Conservation (phyloP, 306 rosid species). For the Vicia villosa region DNA sequence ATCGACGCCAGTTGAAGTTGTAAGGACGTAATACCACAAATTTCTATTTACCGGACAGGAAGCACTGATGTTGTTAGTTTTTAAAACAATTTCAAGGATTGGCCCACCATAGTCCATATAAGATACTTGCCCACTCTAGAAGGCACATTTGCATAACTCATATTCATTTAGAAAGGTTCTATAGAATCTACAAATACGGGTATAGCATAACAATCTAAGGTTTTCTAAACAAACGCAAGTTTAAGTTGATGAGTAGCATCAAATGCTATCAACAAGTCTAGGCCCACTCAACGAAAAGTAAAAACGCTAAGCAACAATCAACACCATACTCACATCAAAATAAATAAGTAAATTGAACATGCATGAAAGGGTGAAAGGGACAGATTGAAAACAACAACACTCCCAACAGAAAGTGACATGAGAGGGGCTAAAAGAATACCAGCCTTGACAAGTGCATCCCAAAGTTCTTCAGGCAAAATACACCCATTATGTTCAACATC, state of each 20-base stretch:
- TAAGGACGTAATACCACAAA: background rate
- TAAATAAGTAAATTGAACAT: background rate
- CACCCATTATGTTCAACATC: conserved; percentile 60
- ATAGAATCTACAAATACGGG: conserved; percentile 3
- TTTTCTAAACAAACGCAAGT: conserved; percentile 7
- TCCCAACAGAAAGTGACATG: background rate
- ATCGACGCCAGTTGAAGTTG: background rate
- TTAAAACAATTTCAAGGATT: background rate
- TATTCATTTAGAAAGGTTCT: background rate
- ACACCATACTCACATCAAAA: conserved; percentile 8
- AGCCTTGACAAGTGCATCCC: conserved; percentile 67
- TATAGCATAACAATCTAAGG: background rate
- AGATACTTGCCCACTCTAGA: background rate
- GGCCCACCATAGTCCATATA: background rate
- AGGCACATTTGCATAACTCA: background rate
- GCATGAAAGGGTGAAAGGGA: conserved; percentile 13
- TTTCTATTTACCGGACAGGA: background rate
- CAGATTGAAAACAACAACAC: background rate
- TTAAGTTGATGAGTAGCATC: conserved; percentile 1
- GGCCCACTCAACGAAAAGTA: conserved; percentile 26
- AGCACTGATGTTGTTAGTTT: background rate
- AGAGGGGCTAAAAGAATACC: conserved; percentile 40
- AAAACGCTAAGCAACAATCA: background rate
- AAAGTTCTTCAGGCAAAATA: conserved; percentile 63
- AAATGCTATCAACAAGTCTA: conserved; percentile 2